Base-by-base conservation (phyloP, 2,329 filamentous ascomycete species). In the Cladophialophora immunda region DNA sequence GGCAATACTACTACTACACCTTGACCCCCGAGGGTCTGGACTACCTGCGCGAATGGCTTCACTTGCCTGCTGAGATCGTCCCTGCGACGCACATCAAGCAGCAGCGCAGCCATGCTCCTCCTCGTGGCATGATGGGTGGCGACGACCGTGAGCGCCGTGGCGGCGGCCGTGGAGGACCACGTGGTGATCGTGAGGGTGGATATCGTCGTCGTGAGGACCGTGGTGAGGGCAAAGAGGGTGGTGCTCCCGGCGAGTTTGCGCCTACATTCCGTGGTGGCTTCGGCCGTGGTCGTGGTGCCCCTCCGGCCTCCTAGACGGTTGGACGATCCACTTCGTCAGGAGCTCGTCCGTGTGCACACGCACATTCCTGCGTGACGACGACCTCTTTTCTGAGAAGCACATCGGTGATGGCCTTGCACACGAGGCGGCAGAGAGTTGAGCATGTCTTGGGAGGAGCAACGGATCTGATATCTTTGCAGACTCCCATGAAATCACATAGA, bases 1-100 rank as follows among this genome's bases (percentile, higher is more conserved):
- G 93, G 93, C 93, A 97, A 86, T 97, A 94, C 89, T 97, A 98
- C 91, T 99, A 99, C 92, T 99, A 99, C 91, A 97, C 95, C 85
- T 91, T 99, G 85, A 97, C 94, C 83, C 92, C 94, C 81, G 94
- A 98, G 89, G 95, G 95, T 86, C 94, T 99, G 83, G 94, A 98
- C 88, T 99, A 99, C 90, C 94, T 99, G 83, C 94, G 95, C 82
- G 95, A 99, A 89, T 99, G 95, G 95, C 94, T 99, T 78, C 95
- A 99, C 87, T 92, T 99, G 78, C 95, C 95, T 79, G 94, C 95
- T 82, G 95, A 99, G 90, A 97, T 99, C 81, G 95, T 99, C 76
- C 95, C 95, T 77, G 93, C 96, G 80, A 99, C 95, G 80, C 95
- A 99, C 91, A 98, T 99, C 87, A 99, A 99, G 92, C 94, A 97